Conservation (phyloP, 1,284 basidiomycete species). For the Gymnopus androsaceus region DNA sequence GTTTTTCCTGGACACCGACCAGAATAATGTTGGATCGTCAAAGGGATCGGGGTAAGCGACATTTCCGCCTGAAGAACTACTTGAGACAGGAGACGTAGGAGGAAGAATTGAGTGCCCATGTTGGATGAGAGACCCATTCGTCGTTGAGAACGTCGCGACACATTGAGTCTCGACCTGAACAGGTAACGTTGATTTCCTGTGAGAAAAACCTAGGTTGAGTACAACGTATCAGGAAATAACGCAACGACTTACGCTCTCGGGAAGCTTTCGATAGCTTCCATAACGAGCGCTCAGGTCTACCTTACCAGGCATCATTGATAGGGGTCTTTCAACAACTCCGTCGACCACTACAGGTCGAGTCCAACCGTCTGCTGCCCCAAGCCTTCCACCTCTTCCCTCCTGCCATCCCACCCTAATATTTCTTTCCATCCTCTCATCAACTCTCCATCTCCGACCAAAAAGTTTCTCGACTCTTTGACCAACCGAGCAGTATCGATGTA, state of each 20-base stretch:
- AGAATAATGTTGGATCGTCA: conserved; percentile 7
- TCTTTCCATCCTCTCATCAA: conserved; percentile 84
- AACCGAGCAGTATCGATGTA: conserved; percentile 87
- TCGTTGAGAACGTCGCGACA: conserved; percentile 96
- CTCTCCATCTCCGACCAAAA: conserved; percentile 70
- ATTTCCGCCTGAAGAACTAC: conserved; percentile 1
- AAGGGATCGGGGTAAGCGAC: conserved; percentile 10
- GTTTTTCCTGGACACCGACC: conserved; percentile 85
- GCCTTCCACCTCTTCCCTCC: conserved; percentile 55
- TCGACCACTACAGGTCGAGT: conserved; percentile 41
- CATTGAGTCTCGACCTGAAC: conserved; percentile 96
- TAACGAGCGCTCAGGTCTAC: conserved; percentile 61
- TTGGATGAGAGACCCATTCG: conserved; percentile 95
- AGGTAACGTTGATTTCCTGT: conserved; percentile 85
- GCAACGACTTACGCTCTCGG: conserved; percentile 62
- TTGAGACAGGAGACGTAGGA: conserved; percentile 61
- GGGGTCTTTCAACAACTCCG: conserved; percentile 44
- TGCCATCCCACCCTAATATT: conserved; percentile 89
- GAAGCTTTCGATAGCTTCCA: conserved; percentile 91
- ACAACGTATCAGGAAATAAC: conserved; percentile 1
- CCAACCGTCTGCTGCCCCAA: conserved; percentile 46
- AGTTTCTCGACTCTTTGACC: conserved; percentile 67
- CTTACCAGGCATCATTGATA: conserved; percentile 34
- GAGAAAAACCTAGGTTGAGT: background rate
- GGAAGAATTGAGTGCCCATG: conserved; percentile 91